Evolutionary conservation across 257 asterid genomes (phyloP), one percentile per base, ranked within the genome.

Genomic region (Apocynum venetum): DNA sequence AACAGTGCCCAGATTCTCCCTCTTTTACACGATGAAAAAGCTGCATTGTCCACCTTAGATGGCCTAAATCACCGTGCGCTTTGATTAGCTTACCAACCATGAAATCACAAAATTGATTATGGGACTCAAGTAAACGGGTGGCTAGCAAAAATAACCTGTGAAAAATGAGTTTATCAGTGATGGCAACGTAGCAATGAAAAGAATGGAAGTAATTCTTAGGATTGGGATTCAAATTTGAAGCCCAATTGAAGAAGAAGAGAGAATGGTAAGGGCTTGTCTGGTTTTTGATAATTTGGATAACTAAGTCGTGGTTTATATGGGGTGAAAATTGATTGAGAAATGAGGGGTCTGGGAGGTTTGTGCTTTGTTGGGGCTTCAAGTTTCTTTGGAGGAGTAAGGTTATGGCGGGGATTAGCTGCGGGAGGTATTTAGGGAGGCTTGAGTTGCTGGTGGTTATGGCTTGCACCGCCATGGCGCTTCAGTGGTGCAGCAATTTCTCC

Each of bases 171-270:
- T 84, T 79, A 77, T 83, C 92, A 49, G 87, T 59, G 53, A 86
- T 86, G 82, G 90, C 84, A 38, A 88, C 68, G 83, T 84, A 84
- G 83, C 86, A 86, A 41, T 76, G 79, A 41, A 84, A 89, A 8
- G 83, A 48, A 84, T 77, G 92, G 70, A 41, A 17, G 68, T 86
- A 83, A 55, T 71, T 67, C 73, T 69, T 83, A 0, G 88, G 86
- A 52, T 82, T 84, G 25, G 86, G 82, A 78, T 43, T 61, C 47
- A 83, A 83, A 79, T 49, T 81, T 0, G 92, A 78, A 40, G 87
- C 85, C 89, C 89, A 88, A 75, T 67, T 83, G 87, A 88, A 88
- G 84, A 88, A 88, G 86, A 76, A 83, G 79, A 88, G 88, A 74
- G 89, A 69, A 60, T 80, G 90, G 73, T 73, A 80, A 71, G 92